phyloP scores from a whole-genome alignment of 768 basidiomycete species.

The Lactifluus rugatus region DNA sequence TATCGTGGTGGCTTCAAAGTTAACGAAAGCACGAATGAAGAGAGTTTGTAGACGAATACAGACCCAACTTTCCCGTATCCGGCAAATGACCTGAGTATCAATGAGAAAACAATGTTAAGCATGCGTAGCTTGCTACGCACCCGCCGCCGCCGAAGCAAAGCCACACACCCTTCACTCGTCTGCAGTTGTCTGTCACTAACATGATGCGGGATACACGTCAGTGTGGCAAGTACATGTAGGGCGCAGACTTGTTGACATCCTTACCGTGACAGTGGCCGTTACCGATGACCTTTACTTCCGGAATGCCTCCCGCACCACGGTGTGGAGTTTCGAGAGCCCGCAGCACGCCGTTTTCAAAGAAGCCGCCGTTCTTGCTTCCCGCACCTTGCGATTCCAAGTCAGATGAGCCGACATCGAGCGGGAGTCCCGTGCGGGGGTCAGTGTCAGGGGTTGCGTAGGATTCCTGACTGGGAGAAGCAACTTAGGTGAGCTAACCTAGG shows the following conservation, averaged over 20 bases:
- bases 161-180: conserved; percentile 81
- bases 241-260: conserved; percentile 18
- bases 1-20: conserved; percentile 23
- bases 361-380: conserved; percentile 64
- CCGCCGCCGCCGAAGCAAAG: conserved; percentile 84
- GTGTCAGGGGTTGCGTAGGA: conserved; percentile 62
- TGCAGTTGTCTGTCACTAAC: conserved; percentile 80
- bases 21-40: not conserved
- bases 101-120: conserved; percentile 6
- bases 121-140: conserved; percentile 30
- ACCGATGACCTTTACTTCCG: conserved; percentile 78
- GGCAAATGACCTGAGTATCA: conserved; percentile 53
- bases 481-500: not conserved
- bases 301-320: conserved; percentile 34
- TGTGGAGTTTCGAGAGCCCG: conserved; percentile 64
- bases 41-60: conserved; percentile 19
- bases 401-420: conserved; percentile 60
- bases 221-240: conserved; percentile 1
- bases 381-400: conserved; percentile 51
- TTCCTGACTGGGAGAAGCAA: conserved; percentile 45
- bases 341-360: conserved; percentile 76
- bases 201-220: conserved; percentile 10
- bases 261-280: conserved; percentile 87
- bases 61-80: conserved; percentile 74
- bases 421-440: conserved; percentile 46